phyloP scores from a whole-genome alignment of 768 basidiomycete species.

The Rhodotorula paludigena region DNA sequence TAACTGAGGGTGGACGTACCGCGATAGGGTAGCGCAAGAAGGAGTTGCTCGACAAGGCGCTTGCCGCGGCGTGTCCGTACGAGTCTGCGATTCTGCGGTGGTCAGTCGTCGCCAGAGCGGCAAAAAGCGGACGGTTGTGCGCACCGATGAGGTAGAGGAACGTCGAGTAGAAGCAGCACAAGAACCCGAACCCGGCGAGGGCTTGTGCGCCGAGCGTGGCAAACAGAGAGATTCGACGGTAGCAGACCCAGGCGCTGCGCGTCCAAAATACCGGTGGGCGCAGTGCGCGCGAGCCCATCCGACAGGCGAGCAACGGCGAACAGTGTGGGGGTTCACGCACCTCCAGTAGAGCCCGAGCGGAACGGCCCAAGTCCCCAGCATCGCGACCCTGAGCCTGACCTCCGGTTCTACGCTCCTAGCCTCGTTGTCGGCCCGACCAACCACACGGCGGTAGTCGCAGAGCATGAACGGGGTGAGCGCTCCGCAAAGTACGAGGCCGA shows the following conservation, averaged over 20 bases:
- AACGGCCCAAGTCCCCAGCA: slow-evolving; percentile 15
- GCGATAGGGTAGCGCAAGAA: background rate
- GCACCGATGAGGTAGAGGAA: slow-evolving; percentile 19
- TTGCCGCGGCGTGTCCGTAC: background rate
- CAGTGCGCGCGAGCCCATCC: background rate
- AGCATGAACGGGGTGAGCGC: background rate
- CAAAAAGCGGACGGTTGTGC: background rate
- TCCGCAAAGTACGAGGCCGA: slow-evolving; percentile 15
- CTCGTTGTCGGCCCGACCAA: background rate
- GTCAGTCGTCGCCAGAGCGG: background rate
- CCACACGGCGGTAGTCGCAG: background rate
- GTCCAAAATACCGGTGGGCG: background rate
- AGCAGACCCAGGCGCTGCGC: slow-evolving; percentile 2
- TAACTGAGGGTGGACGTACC: slow-evolving; percentile 1
- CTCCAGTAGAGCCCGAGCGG: slow-evolving; percentile 11
- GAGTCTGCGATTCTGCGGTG: background rate
- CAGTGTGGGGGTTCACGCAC: slow-evolving; percentile 1
- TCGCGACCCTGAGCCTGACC: slow-evolving; percentile 4
- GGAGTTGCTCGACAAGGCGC: background rate
- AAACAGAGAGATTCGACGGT: background rate
- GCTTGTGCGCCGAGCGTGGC: background rate
- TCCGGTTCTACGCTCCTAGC: slow-evolving; percentile 1
- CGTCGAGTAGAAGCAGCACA: slow-evolving; percentile 10
- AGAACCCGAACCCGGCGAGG: slow-evolving; percentile 8
- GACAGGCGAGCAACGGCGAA: background rate